phyloP scores from a whole-genome alignment of 768 basidiomycete genomes.

The Serendipita sp. region DNA sequence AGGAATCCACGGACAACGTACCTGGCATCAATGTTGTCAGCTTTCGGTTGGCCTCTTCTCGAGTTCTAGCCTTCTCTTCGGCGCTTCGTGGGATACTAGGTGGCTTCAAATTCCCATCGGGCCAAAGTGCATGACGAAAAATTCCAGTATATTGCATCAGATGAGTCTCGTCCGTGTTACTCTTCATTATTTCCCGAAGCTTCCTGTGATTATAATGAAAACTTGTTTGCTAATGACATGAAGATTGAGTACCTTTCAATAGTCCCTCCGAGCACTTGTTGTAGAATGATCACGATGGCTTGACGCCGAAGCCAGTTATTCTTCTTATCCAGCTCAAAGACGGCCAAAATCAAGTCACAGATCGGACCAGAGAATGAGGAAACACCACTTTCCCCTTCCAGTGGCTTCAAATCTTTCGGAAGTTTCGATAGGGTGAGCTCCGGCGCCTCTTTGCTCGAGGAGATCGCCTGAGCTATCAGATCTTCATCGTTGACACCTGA shows the following conservation, averaged over 20 bases:
- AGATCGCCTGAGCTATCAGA: conserved; percentile 59
- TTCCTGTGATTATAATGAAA: conserved; percentile 37
- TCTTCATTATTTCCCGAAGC: conserved; percentile 62
- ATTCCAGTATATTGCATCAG: conserved; percentile 47
- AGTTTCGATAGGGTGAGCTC: conserved; percentile 60
- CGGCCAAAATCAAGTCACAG: conserved; percentile 79
- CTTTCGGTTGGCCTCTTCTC: conserved; percentile 80
- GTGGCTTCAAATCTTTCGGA: conserved; percentile 59
- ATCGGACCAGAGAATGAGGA: conserved; percentile 88
- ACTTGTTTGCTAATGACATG: conserved; percentile 7
- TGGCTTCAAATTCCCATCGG: conserved; percentile 58
- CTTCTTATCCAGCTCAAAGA: conserved; percentile 90
- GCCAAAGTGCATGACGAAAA: conserved; percentile 71
- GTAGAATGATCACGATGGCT: conserved; percentile 89
- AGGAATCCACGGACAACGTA: conserved; percentile 24
- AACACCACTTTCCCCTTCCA: conserved; percentile 78
- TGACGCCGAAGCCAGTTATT: conserved; percentile 94
- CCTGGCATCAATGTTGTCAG: conserved; percentile 86
- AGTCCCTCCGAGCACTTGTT: conserved; percentile 89
- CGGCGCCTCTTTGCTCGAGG: conserved; percentile 43
- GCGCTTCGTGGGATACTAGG: conserved; percentile 48
- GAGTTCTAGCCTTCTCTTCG: conserved; percentile 65
- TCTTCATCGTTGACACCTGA: conserved; percentile 72
- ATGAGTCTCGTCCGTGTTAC: conserved; percentile 50
- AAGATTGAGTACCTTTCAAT: conserved; percentile 63